Base-by-base conservation (phyloP, 2,329 filamentous ascomycete genomes). In the Elsinoe ampelina region DNA sequence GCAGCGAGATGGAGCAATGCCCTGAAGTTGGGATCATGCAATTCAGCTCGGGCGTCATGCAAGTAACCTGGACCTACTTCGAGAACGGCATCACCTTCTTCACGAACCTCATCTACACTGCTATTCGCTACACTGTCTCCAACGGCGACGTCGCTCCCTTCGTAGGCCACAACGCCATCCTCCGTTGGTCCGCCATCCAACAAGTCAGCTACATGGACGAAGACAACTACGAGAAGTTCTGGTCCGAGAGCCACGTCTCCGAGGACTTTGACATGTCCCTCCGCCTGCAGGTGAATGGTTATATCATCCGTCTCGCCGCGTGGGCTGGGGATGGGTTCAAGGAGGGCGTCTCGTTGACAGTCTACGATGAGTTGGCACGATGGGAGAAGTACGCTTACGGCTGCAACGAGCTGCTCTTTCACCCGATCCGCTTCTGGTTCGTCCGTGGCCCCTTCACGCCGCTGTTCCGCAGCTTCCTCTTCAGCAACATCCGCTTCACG, bases 61-160 rank as follows among this genome's bases (percentile, higher is more conserved):
- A 89, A 62, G 84, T 90, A 8, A 80, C 83, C 1, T 74, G 81
- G 63, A 83, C 79, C 54, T 87, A 82, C 70, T 90, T 90, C 63
- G 87, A 91, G 70, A 85, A 84, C 62, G 84, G 82, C 41, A 86
- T 88, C 64, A 86, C 85, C 1, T 90, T 86, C 73, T 89, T 90
- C 71, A 90, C 86, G 41, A 84, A 89, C 65, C 77, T 90, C 51
- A 82, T 90, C 63, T 91, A 89, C 72, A 84, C 81, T 0, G 80
- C 84, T 34, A 89, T 89, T 63, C 77, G 79, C 22, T 89, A 84
- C 65, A 80, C 82, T 19, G 84, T 89, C 26, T 80, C 81, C 4
- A 84, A 81, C 52, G 86, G 86, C 3, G 86, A 90, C 55, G 80
- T 85, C 5, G 83, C 85, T 0, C 85, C 85, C 0, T 89, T 89